These are phyloP conservation scores for Aureobasidium sp. DNA, from an alignment of 2,329 filamentous ascomycete species.

Conservation along the genomic window DNA sequence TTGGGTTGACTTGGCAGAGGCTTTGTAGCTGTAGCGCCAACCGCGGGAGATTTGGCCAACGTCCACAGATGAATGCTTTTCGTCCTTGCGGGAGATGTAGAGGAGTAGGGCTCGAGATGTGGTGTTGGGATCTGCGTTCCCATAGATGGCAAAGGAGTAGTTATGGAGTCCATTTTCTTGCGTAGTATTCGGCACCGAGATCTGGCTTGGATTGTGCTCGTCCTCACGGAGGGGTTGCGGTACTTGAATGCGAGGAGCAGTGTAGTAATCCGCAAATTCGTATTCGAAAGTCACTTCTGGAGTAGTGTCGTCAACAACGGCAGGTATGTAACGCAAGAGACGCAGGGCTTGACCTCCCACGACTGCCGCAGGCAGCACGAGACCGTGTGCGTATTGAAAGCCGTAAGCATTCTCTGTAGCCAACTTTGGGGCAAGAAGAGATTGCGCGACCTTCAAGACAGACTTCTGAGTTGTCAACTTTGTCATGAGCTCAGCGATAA, in stretches of 20 bases:
- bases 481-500: slow-evolving; percentile 7
- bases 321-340: neutral
- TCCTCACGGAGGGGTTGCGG: too few species aligned
- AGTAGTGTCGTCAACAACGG: neutral
- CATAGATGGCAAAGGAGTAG: neutral
- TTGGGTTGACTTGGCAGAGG: neutral
- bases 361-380: neutral
- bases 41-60: slow-evolving; percentile 7
- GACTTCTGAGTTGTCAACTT: neutral
- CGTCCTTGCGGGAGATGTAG: neutral
- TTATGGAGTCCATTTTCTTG: neutral
- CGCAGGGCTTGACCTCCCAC: neutral
- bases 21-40: slow-evolving; percentile 5
- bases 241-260: neutral
- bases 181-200: too few species aligned
- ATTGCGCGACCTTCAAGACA: neutral
- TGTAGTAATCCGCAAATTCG: neutral
- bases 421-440: neutral
- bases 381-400: neutral
- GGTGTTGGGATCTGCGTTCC: neutral
- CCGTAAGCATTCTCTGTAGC: neutral
- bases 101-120: neutral
- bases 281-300: neutral
- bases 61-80: neutral
- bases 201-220: neutral